phyloP scores from a whole-genome alignment of 1,284 basidiomycete genomes.

The Athelia sp. region DNA sequence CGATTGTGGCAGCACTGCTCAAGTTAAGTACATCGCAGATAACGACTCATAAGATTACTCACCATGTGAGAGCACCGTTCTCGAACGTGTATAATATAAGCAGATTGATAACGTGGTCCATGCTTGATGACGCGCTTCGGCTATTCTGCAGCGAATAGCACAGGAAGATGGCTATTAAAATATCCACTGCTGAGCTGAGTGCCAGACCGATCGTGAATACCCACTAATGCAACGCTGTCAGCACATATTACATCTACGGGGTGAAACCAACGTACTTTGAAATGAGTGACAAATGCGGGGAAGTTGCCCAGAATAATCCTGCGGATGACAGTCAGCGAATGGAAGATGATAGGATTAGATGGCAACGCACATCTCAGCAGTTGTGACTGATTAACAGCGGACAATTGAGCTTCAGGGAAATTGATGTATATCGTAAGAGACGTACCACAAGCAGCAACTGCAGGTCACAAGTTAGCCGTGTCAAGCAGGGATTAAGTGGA shows the following conservation, averaged over 20 bases:
- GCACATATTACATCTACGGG: neutral
- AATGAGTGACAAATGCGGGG: constrained; percentile 17
- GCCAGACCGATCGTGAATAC: constrained; percentile 47
- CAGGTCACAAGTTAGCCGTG: neutral
- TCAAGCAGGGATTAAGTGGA: constrained; percentile 15
- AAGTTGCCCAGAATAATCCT: constrained; percentile 21
- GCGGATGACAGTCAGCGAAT: neutral
- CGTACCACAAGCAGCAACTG: constrained; percentile 24
- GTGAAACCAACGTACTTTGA: constrained; percentile 15
- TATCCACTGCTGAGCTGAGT: constrained; percentile 40
- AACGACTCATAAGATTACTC: constrained; percentile 4
- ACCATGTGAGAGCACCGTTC: constrained; percentile 47
- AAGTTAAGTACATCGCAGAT: neutral
- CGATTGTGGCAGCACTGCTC: constrained; percentile 28
- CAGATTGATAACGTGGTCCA: constrained; percentile 44
- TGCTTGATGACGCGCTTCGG: constrained; percentile 26
- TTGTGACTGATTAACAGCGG: constrained; percentile 15
- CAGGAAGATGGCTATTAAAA: constrained; percentile 41
- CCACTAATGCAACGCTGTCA: constrained; percentile 24
- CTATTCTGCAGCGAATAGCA: constrained; percentile 36
- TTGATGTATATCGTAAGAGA: neutral
- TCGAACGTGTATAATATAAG: constrained; percentile 51
- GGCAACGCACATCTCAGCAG: constrained; percentile 25
- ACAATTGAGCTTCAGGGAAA: neutral
- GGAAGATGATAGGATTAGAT: neutral